These are phyloP conservation scores for Pleurotus djamor DNA, from an alignment of 768 basidiomycete genomes.

Conservation along the genomic window DNA sequence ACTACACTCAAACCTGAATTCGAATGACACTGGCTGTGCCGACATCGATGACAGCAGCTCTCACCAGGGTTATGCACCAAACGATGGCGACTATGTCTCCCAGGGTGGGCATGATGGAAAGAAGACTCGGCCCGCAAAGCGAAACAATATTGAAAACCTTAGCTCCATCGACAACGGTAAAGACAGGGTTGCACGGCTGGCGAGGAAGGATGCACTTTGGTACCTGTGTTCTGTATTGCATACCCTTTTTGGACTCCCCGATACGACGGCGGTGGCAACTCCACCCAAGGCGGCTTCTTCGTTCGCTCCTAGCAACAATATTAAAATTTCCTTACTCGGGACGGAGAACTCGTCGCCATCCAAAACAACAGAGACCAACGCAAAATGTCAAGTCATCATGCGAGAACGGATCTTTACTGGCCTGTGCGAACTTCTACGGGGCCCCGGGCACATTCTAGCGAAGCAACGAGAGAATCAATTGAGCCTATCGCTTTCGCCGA, in stretches of 20 bases:
- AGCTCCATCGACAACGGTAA: conserved; percentile 9
- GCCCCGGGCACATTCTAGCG: background rate
- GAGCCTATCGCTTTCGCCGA: background rate
- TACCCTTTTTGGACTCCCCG: conserved; percentile 19
- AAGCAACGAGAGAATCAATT: background rate
- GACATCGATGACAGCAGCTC: background rate
- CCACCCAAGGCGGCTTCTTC: background rate
- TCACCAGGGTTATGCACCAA: background rate
- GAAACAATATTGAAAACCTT: background rate
- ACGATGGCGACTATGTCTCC: background rate
- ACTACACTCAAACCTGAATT: background rate
- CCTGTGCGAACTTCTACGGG: conserved; percentile 1
- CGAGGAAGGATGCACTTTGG: conserved; percentile 49
- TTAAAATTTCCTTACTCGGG: background rate
- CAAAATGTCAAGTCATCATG: background rate
- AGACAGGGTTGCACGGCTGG: conserved; percentile 34
- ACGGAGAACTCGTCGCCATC: background rate
- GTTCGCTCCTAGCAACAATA: background rate
- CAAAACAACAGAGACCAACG: background rate
- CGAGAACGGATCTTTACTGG: conserved; percentile 2
- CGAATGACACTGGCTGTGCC: background rate
- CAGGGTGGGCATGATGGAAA: conserved; percentile 2
- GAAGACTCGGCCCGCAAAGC: conserved; percentile 4
- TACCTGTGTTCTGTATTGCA: conserved; percentile 48
- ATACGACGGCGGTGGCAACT: background rate